Percentiles rank a stretch among this genome's conserved stretches.
Conservation (phyloP, 1,139 yeast genomes). For the Suhomyces bokatorum region DNA sequence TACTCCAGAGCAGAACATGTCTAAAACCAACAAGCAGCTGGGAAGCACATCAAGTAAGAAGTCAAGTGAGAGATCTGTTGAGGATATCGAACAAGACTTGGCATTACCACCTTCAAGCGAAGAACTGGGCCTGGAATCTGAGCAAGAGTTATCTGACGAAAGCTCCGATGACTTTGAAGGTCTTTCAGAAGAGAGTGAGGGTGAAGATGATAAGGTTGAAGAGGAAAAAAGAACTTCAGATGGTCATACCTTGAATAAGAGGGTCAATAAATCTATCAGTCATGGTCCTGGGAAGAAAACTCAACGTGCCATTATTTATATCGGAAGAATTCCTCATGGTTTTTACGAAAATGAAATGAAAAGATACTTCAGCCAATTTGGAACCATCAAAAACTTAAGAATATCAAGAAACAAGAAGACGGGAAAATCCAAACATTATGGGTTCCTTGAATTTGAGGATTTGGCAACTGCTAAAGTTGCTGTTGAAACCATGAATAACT, state of each 20-base stretch:
- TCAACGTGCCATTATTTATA: conserved; percentile 69
- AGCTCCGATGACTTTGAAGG: conserved; percentile 26
- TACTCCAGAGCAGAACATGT: conserved; percentile 4
- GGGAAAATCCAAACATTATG: conserved; percentile 92
- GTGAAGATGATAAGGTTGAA: conserved; percentile 19
- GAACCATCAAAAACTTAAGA: conserved; percentile 73
- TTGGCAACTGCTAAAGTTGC: conserved; percentile 82
- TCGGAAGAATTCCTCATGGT: conserved; percentile 92
- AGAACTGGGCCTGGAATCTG: conserved; percentile 10
- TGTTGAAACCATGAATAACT: conserved; percentile 94
- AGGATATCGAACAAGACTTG: conserved; percentile 34
- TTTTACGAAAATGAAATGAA: conserved; percentile 83
- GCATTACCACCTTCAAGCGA: conserved; percentile 32
- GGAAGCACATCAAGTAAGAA: conserved; percentile 1
- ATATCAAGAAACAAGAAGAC: conserved; percentile 87
- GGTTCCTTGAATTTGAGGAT: conserved; percentile 79
- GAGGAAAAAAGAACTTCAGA: conserved; percentile 13
- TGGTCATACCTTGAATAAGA: conserved; percentile 21
- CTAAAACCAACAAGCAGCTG: conserved; percentile 2
- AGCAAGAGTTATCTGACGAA: conserved; percentile 18
- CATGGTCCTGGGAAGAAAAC: conserved; percentile 18
- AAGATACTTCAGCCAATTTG: conserved; percentile 86
- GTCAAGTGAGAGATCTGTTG: conserved; percentile 23
- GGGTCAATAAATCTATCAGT: conserved; percentile 19
- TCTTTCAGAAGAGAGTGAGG: conserved; percentile 21